Base-by-base conservation (phyloP, 768 basidiomycete species). In the Rhodotorula sphaerocarpa region DNA sequence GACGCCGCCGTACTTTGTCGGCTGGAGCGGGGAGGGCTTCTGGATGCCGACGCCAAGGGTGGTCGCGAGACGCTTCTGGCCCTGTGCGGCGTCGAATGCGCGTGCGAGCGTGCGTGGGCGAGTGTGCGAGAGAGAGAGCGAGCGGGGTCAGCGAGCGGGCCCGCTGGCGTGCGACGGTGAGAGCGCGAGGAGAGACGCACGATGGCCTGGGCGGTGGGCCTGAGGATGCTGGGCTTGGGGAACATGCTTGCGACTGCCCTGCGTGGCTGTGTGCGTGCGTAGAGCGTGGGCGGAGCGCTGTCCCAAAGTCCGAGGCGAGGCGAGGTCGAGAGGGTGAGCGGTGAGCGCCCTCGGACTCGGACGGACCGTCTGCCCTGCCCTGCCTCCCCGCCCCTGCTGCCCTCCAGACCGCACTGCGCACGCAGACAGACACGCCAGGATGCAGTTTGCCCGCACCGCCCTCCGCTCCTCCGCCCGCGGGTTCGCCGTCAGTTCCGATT, bases 1-100 rank as follows among this genome's bases (percentile, higher is more conserved):
- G 62, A 91, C 84, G 63, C 90, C 90, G 46, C 91, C 91, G 73
- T 91, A 90, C 78, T 92, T 91, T 54, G 87, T 88, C 12, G 87
- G 80, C 47, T 50, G 50, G 14, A 46, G 46, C 15, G 64, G 60
- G 2, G 61, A 42, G 42, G 67, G 57, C 54, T 45, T 55, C 5
- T 56, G 18, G 54, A 65, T 62, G 18, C 55, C 58, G 31, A 69
- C 61, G 39, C 68, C 68, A 30, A 69, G 61, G 39, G 68, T 69
- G 30, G 68, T 69, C 20, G 68, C 68, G 14, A 41, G 27, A 25
- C 67, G 56, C 10, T 52, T 28, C 57, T 64, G 62, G 50, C 63
- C 63, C 21, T 39, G 36, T 16, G 36, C 10, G 36, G n/a, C n/a
- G n/a, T n/a, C n/a, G n/a, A n/a, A n/a, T n/a, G n/a, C n/a, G 55